These are phyloP conservation scores for Berberis vulgaris DNA, from an alignment of 164 flowering plant genomes.

Conservation along the genomic window DNA sequence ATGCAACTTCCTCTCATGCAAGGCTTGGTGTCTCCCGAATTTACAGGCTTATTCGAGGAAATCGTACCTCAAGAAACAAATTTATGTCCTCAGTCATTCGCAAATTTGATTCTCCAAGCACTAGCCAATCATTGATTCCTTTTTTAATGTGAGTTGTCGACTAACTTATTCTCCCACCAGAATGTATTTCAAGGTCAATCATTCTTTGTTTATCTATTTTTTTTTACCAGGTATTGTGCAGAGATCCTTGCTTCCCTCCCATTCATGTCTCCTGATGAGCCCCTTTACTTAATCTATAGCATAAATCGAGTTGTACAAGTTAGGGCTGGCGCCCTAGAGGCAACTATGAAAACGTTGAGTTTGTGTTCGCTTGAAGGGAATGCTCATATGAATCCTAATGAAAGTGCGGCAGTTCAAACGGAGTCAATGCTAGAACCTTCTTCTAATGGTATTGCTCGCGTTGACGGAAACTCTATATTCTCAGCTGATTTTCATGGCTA, in stretches of 20 bases:
- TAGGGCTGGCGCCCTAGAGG: conserved; percentile 77
- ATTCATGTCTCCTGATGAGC: conserved; percentile 83
- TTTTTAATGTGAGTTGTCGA: conserved; percentile 58
- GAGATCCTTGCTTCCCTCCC: conserved; percentile 88
- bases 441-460: conserved; percentile 15
- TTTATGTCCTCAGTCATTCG: conserved; percentile 91
- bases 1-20: conserved; percentile 45
- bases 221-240: conserved; percentile 70
- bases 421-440: conserved; percentile 13
- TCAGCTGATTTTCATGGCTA: conserved; percentile 21
- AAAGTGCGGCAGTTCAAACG: conserved; percentile 33
- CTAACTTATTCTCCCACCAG: neutral
- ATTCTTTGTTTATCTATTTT: neutral
- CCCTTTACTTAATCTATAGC: conserved; percentile 75
- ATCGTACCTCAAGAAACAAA: conserved; percentile 83
- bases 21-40: conserved; percentile 85
- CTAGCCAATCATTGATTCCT: conserved; percentile 39
- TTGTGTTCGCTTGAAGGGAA: conserved; percentile 29
- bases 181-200: neutral
- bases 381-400: conserved; percentile 18
- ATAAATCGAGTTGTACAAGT: conserved; percentile 94
- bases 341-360: conserved; percentile 64
- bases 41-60: conserved; percentile 89
- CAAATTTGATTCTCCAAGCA: conserved; percentile 67
- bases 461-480: conserved; percentile 21